Percentiles rank a stretch among this genome's conserved stretches.
Conservation (phyloP, 192 early-diverging fungal genomes). For the Rhizophagus clarus region DNA sequence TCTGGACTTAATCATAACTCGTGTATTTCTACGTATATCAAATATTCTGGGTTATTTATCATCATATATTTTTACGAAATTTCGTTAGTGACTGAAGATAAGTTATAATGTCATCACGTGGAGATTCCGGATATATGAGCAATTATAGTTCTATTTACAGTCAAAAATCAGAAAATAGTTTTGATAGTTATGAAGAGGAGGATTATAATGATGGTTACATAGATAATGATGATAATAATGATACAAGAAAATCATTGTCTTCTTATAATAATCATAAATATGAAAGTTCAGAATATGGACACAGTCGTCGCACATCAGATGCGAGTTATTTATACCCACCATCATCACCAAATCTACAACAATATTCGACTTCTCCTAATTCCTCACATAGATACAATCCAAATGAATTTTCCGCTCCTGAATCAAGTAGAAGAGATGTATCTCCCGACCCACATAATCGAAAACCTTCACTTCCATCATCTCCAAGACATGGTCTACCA, state of each 20-base stretch:
- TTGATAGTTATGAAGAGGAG: background rate
- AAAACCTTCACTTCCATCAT: background rate
- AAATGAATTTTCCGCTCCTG: background rate
- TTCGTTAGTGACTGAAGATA: too few species aligned
- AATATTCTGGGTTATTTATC: background rate
- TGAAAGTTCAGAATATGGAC: background rate
- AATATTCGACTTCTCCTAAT: background rate
- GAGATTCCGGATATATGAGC: slow-evolving; percentile 9
- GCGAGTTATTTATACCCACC: background rate
- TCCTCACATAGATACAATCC: background rate
- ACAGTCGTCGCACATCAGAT: background rate
- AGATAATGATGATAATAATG: background rate
- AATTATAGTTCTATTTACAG: slow-evolving; percentile 5
- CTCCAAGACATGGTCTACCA: background rate
- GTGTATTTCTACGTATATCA: too few species aligned
- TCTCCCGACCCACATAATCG: background rate
- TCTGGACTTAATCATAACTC: too few species aligned
- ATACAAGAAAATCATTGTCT: background rate
- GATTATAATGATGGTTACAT: background rate
- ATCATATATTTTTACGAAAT: too few species aligned
- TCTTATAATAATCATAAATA: background rate
- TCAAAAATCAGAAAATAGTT: background rate
- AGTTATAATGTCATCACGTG: background rate
- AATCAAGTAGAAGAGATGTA: background rate
- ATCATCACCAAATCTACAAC: background rate